Evolutionary conservation across 371 early-diverging fungal genomes (phyloP).

Genomic region (Mortierella sp.): DNA sequence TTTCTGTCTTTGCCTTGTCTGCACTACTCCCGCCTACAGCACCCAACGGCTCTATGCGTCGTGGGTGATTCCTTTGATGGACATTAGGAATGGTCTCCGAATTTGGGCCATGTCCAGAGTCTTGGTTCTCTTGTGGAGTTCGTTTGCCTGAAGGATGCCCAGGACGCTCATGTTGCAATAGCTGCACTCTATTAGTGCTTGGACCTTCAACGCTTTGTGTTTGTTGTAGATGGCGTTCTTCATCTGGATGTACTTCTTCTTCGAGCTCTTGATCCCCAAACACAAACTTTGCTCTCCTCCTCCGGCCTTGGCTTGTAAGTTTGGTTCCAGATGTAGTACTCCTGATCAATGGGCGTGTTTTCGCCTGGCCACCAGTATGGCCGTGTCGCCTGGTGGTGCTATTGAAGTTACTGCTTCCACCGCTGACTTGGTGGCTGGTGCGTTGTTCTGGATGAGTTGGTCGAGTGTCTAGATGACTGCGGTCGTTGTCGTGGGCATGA

Average conservation of each 20-base stretch:
- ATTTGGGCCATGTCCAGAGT: conserved; percentile 9
- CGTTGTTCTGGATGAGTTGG: background rate
- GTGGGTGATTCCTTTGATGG: background rate
- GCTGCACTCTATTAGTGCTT: background rate
- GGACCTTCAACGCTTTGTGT: background rate
- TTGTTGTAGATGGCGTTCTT: conserved; percentile 15
- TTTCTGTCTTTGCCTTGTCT: background rate
- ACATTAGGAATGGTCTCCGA: conserved; percentile 28
- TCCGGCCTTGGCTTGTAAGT: background rate
- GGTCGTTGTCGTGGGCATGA: background rate
- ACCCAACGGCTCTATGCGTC: background rate
- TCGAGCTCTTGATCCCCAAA: conserved; percentile 23
- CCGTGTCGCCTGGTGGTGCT: conserved; percentile 6
- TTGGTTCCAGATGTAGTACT: conserved; percentile 1
- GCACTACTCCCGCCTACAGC: background rate
- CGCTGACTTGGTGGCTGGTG: background rate
- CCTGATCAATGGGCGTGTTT: conserved; percentile 19
- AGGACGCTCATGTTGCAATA: background rate
- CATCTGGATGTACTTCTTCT: conserved; percentile 1
- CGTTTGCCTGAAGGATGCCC: background rate
- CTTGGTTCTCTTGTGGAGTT: conserved; percentile 15
- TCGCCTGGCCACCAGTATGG: conserved; percentile 8
- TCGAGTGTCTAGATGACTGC: background rate
- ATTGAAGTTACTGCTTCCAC: background rate
- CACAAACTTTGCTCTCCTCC: conserved; percentile 31